Percentiles rank a stretch among this genome's conserved stretches.
phyloP scores from a whole-genome alignment of 2,329 filamentous ascomycete species.

The Pseudocercospora fuligena region DNA sequence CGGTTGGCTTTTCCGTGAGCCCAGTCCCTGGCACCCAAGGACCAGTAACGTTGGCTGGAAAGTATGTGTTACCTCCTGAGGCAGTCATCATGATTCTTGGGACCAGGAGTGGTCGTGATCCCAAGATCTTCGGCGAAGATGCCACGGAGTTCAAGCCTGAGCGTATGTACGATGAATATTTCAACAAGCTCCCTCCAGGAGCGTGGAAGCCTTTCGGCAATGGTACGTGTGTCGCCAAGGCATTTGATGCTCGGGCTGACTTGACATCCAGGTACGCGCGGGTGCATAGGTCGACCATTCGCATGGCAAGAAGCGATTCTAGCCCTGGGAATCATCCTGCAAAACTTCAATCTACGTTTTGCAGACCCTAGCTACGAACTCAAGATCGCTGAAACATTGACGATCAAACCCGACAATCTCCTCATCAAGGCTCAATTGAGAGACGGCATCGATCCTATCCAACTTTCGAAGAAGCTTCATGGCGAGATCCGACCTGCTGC shows the following conservation, averaged over 20 bases:
- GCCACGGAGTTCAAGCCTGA: conserved; percentile 71
- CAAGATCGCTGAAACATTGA: conserved; percentile 61
- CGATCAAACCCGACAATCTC: conserved; percentile 68
- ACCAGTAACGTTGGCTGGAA: conserved; percentile 58
- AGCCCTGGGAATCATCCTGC: conserved; percentile 60
- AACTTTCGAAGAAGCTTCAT: conserved; percentile 60
- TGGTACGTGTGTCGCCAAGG: conserved; percentile 39
- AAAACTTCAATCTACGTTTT: conserved; percentile 71
- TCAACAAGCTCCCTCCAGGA: conserved; percentile 51
- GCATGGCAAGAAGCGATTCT: conserved; percentile 73
- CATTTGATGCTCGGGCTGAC: neutral
- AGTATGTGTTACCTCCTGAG: conserved; percentile 62
- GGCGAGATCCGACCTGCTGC: conserved; percentile 49
- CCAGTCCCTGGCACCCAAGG: neutral
- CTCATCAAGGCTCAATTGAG: conserved; percentile 64
- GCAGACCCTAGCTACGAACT: conserved; percentile 66
- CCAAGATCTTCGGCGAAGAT: conserved; percentile 67
- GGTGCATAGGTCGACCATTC: conserved; percentile 74
- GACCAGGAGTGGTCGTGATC: conserved; percentile 63
- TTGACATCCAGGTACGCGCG: conserved; percentile 70
- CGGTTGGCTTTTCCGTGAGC: conserved; percentile 54
- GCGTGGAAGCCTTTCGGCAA: conserved; percentile 68
- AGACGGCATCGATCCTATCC: conserved; percentile 55
- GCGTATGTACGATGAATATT: conserved; percentile 71
- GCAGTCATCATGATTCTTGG: conserved; percentile 59